Evolutionary conservation across 75 land plant species (phyloP).

Genomic region (Pinus tabuliformis): DNA sequence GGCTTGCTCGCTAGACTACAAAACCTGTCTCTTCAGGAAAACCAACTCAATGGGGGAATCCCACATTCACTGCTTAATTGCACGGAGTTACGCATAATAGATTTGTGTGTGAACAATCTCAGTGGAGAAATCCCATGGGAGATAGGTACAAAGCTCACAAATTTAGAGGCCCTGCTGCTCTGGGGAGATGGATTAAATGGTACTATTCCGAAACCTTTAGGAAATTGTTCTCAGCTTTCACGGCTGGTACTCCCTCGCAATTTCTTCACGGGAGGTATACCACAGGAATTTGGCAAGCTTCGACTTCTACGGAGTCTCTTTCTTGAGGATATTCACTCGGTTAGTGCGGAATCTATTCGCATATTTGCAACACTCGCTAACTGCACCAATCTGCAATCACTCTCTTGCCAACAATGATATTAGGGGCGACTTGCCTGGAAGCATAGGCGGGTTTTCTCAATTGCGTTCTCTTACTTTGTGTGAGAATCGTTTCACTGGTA

Average conservation of each 20-base stretch:
- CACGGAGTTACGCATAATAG: too few relatives aligned
- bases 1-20: too few relatives aligned
- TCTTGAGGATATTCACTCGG: constrained; percentile 7
- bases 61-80: too few relatives aligned
- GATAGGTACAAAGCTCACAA: background rate
- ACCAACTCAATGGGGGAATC: too few relatives aligned
- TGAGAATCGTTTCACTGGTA: background rate
- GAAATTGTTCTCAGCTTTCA: constrained; percentile 6
- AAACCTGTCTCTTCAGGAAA: too few relatives aligned
- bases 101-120: too few relatives aligned
- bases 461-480: background rate
- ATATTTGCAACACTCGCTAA: background rate
- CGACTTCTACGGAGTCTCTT: background rate
- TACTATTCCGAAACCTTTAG: constrained; percentile 15
- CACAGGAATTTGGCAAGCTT: constrained; percentile 20
- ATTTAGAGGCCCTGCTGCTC: background rate
- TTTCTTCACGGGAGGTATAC: constrained; percentile 16
- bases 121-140: background rate
- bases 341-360: background rate
- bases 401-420: constrained; percentile 5
- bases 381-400: background rate
- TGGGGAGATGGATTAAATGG: background rate
- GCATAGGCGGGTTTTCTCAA: background rate
- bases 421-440: background rate
- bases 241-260: constrained; percentile 12